Percentiles rank a stretch among this genome's conserved stretches.
phyloP scores from a whole-genome alignment of 169 alveolate genomes.

The Babesia ovata region DNA sequence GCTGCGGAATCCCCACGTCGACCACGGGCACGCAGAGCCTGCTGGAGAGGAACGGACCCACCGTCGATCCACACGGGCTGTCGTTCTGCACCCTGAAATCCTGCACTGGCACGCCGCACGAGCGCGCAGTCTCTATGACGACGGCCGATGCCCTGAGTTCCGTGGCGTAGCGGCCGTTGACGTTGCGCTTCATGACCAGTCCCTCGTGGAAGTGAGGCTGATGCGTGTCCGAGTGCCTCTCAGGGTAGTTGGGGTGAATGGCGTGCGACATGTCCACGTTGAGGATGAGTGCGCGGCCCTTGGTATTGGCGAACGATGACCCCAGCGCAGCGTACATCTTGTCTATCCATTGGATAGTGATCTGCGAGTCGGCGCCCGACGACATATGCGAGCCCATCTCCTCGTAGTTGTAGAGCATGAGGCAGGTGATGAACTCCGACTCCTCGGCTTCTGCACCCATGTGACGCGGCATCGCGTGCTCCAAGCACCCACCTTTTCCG shows the following conservation, averaged over 20 bases:
- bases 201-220: slow-evolving; percentile 87
- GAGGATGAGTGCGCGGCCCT: slow-evolving; percentile 47
- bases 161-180: slow-evolving; percentile 90
- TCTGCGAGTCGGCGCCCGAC: slow-evolving; percentile 71
- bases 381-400: slow-evolving; percentile 77
- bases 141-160: slow-evolving; percentile 87
- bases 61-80: slow-evolving; percentile 96
- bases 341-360: slow-evolving; percentile 66
- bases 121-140: slow-evolving; percentile 80
- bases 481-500: slow-evolving; percentile 21
- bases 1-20: slow-evolving; percentile 94
- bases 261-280: slow-evolving; percentile 94
- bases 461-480: not conserved
- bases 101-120: slow-evolving; percentile 84
- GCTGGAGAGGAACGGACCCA: slow-evolving; percentile 92
- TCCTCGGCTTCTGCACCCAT: slow-evolving; percentile 5
- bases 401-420: slow-evolving; percentile 59
- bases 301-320: slow-evolving; percentile 19
- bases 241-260: slow-evolving; percentile 94
- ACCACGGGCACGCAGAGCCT: slow-evolving; percentile 89
- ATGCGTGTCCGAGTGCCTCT: slow-evolving; percentile 89
- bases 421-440: slow-evolving; percentile 32
- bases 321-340: slow-evolving; percentile 51
- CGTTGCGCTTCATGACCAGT: slow-evolving; percentile 90
- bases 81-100: slow-evolving; percentile 91